A percentile compares a stretch with the other conserved stretches of the same genome.
These are phyloP conservation scores for Tardiomyces blankii DNA, from an alignment of 1,139 yeast species.

Conservation along the genomic window DNA sequence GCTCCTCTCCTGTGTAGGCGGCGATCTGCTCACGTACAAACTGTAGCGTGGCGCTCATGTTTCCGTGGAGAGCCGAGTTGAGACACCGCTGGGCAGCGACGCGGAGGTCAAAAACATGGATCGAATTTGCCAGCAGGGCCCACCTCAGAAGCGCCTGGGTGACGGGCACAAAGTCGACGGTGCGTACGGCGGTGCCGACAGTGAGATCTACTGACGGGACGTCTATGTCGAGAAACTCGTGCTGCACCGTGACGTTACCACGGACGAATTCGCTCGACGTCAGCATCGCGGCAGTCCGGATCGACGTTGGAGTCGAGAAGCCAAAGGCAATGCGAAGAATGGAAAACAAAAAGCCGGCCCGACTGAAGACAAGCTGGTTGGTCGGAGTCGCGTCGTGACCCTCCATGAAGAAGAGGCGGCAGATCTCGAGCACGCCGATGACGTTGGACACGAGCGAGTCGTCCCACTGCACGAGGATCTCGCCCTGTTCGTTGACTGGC, in stretches of 20 bases:
- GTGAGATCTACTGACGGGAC: slow-evolving; percentile 87
- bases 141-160: slow-evolving; percentile 68
- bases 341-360: slow-evolving; percentile 52
- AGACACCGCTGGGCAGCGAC: slow-evolving; percentile 58
- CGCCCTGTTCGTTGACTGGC: slow-evolving; percentile 28
- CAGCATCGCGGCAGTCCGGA: slow-evolving; percentile 56
- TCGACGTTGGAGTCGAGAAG: slow-evolving; percentile 45
- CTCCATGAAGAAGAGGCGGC: slow-evolving; percentile 60
- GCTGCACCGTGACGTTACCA: slow-evolving; percentile 52
- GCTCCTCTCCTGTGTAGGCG: slow-evolving; percentile 23
- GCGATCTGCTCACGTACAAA: slow-evolving; percentile 58
- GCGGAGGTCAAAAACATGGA: slow-evolving; percentile 74
- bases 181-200: slow-evolving; percentile 24
- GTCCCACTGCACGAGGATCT: slow-evolving; percentile 40
- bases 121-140: slow-evolving; percentile 69
- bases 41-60: slow-evolving; percentile 43
- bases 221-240: slow-evolving; percentile 65
- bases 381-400: slow-evolving; percentile 54
- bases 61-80: slow-evolving; percentile 57
- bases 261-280: slow-evolving; percentile 70
- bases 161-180: slow-evolving; percentile 44
- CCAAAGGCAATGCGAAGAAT: slow-evolving; percentile 60
- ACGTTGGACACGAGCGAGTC: slow-evolving; percentile 62
- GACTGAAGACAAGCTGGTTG: slow-evolving; percentile 54
- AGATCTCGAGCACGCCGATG: slow-evolving; percentile 56